These are phyloP conservation scores for Trametes elegans DNA, from an alignment of 768 basidiomycete genomes.

Conservation along the genomic window DNA sequence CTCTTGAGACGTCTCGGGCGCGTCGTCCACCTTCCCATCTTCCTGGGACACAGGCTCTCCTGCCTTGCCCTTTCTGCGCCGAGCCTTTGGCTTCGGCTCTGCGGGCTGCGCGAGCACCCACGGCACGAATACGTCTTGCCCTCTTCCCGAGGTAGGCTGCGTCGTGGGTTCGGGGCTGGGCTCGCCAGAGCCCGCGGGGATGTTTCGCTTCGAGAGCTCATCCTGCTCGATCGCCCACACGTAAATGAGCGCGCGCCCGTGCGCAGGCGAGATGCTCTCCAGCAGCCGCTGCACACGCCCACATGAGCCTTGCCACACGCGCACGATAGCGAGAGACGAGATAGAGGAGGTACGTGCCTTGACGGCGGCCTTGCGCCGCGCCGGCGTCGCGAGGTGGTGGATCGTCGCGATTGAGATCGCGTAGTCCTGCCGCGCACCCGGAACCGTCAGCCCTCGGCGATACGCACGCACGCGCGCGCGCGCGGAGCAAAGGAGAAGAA, in stretches of 20 bases:
- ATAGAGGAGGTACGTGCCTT: constrained; percentile 46
- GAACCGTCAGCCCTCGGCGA: no score
- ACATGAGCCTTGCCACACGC: background rate
- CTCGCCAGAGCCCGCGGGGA: constrained; percentile 37
- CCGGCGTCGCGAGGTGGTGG: constrained; percentile 86
- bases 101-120: constrained; percentile 61
- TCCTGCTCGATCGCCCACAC: constrained; percentile 99
- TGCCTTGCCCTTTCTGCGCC: background rate
- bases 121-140: constrained; percentile 86
- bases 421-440: constrained; percentile 68
- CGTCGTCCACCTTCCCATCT: background rate
- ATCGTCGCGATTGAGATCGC: constrained; percentile 97
- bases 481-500: constrained; percentile 1
- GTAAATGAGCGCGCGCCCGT: constrained; percentile 85
- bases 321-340: background rate
- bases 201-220: constrained; percentile 69
- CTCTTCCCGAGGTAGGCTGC: constrained; percentile 27
- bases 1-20: background rate
- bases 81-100: constrained; percentile 23
- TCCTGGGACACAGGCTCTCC: background rate
- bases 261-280: constrained; percentile 57
- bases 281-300: constrained; percentile 50
- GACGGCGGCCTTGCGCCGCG: constrained; percentile 69
- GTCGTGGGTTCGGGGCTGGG: constrained; percentile 21
- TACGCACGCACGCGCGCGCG: no score